Conservation (phyloP, 495 filamentous ascomycete species). For the Penicillium crystallinum region DNA sequence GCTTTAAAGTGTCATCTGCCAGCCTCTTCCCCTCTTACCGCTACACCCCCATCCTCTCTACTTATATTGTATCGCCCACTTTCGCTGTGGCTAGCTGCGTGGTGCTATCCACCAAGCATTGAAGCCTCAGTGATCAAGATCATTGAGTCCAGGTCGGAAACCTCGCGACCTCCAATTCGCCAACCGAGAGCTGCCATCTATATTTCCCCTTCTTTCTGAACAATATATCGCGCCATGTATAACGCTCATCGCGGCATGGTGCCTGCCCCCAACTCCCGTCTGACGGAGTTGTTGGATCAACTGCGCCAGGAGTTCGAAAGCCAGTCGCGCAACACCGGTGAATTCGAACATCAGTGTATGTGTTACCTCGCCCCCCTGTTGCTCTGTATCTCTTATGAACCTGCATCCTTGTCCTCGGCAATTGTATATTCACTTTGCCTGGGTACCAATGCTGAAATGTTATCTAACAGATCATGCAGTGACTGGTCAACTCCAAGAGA, state of each 20-base stretch:
- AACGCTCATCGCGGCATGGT: conserved; percentile 82
- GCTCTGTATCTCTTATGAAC: too few relatives aligned
- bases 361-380: too few relatives aligned
- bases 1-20: conserved; percentile 22
- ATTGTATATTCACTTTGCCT: conserved; percentile 9
- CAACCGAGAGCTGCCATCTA: conserved; percentile 2
- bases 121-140: conserved; percentile 16
- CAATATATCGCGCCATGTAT: conserved; percentile 61
- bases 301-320: conserved; percentile 86
- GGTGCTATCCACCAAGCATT: conserved; percentile 27
- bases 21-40: conserved; percentile 20
- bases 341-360: conserved; percentile 89
- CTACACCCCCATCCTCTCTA: conserved; percentile 5
- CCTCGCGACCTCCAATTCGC: conserved; percentile 14
- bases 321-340: conserved; percentile 67
- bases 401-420: too few relatives aligned
- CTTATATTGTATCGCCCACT: conserved; percentile 1
- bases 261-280: conserved; percentile 64
- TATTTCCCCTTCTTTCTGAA: background rate
- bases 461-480: conserved; percentile 52
- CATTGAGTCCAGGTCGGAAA: conserved; percentile 8
- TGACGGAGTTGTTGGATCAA: conserved; percentile 87
- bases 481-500: conserved; percentile 79
- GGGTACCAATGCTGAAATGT: conserved; percentile 25
- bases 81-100: conserved; percentile 25